Evolutionary conservation across 2,329 filamentous ascomycete species (phyloP), one percentile per base, ranked within the genome.

Genomic region (Rhinocladiella similis): DNA sequence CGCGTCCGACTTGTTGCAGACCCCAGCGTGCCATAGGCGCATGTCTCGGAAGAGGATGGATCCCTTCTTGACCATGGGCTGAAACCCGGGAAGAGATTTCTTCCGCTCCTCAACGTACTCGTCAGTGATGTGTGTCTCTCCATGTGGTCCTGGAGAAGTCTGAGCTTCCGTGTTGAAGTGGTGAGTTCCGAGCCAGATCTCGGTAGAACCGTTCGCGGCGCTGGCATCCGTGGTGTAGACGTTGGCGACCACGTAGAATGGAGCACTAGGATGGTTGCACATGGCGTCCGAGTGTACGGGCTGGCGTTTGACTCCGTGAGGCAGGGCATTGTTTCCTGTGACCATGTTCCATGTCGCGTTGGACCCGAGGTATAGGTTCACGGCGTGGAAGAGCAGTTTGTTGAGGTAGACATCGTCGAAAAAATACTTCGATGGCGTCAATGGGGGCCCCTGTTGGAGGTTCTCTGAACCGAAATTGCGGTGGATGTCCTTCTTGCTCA

Each of bases 11-110:
- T 66, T 60, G 64, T 87, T 86, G 1, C 82, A 82, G 78, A 84
- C 83, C 0, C 83, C 83, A 0, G 81, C 82, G 65, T 87, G 83
- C 83, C 83, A 87, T 3, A 85, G 75, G 22, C 83, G 72, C 51
- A 86, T 67, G 65, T 86, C 83, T 1, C 84, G 74, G 25, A 87
- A 63, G 29, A 85, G 72, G 16, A 86, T 66, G 35, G 79, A 78
- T 0, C 83, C 82, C 29, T 76, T 77, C 18, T 69, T 71, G 7
- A 79, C 65, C 1, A 51, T 63, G 1, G 73, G 72, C 64, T 76
- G 74, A 3, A 75, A 54, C 0, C 71, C 71, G 2, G 70, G 70
- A 14, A 61, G 55, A 2, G 68, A 50, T 50, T 63, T 64, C 5
- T 68, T 64, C 7, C 73, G 63, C 20, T 61, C 53, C 39, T 71